Conservation (phyloP, 2,329 filamentous ascomycete species). For the Aspergillus thermomutatus region DNA sequence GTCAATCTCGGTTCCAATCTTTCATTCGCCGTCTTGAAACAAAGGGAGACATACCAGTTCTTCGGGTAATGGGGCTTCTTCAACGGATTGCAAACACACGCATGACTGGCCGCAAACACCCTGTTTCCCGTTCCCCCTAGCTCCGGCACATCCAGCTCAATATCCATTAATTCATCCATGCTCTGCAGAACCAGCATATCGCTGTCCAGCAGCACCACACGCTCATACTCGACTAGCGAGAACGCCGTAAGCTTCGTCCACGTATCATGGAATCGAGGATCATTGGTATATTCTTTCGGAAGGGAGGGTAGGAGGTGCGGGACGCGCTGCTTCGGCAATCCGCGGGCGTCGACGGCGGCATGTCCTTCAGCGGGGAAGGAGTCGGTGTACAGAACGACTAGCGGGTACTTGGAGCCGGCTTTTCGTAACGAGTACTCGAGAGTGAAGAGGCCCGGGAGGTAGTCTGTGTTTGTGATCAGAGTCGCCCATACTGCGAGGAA, state of each 20-base stretch:
- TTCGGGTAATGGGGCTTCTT: constrained; percentile 73
- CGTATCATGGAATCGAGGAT: constrained; percentile 83
- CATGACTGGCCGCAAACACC: constrained; percentile 80
- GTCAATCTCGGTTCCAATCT: constrained; percentile 3
- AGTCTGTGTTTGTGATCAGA: constrained; percentile 78
- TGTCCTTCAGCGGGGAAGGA: constrained; percentile 67
- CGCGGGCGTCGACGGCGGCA: constrained; percentile 64
- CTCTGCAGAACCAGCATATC: constrained; percentile 82
- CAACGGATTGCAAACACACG: constrained; percentile 82
- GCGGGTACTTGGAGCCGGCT: constrained; percentile 65
- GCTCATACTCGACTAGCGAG: constrained; percentile 69
- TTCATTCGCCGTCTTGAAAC: neutral
- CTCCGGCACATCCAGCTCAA: constrained; percentile 63
- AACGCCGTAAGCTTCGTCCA: constrained; percentile 86
- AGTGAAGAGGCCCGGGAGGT: constrained; percentile 77
- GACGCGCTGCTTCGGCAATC: constrained; percentile 67
- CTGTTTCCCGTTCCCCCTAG: constrained; percentile 52
- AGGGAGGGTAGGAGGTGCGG: constrained; percentile 67
- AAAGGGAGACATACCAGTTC: constrained; percentile 56
- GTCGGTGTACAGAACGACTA: constrained; percentile 80
- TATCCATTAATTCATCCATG: constrained; percentile 91
- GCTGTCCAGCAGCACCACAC: constrained; percentile 79
- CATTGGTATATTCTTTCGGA: constrained; percentile 66
- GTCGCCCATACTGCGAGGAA: constrained; percentile 70
- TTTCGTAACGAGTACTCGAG: constrained; percentile 73